Evolutionary conservation across 2,329 filamentous ascomycete species (phyloP), one percentile per base, ranked within the genome.

Genomic region (Ophiostoma himal-ulmi): DNA sequence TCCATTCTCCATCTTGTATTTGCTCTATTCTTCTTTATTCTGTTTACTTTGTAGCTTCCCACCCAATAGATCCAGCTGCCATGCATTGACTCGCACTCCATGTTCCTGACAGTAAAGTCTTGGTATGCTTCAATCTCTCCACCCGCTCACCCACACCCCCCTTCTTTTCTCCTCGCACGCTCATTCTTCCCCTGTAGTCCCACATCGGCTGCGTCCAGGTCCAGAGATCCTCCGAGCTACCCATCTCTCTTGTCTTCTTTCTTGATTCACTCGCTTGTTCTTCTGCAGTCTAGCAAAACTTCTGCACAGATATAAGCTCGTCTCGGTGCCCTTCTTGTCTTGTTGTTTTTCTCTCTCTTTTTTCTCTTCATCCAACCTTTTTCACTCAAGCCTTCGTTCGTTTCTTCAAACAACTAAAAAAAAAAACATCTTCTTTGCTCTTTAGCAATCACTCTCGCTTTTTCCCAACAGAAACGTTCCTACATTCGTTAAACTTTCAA

Each of bases 121-220:
- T 65, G 62, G 62, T 65, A 65, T 65, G 22, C 57, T 52, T 30
- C 57, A 34, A 20, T 34, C 57, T 65, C 62, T 65, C 62, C 62
- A 37, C 62, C 57, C 57, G 52, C n/a, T 11, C 52, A 10, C 20
- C 6, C 52, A 22, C 52, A 22, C 54, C 57, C 57, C 26, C 14
- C 57, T 34, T 48, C 44, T 44, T 13, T 44, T 11, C 4, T 26
- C 22, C 22, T 34, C 48, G 22, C 10, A 20, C 44, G 13, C 34
- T n/a, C 36, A 65, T 11, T 65, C 62, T 54, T 54, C 52, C 52
- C 26, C 57, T 34, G 26, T 26, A 62, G 57, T 62, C 57, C 57
- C 57, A 62, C 57, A 62, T 62, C 26, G 57, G 57, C 57, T 62
- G 13, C 26, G 57, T 62, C 57, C 22, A 34, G 26, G 57, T 62